phyloP scores from a whole-genome alignment of 805 yeast genomes.

The Metschnikowia lachancei region DNA sequence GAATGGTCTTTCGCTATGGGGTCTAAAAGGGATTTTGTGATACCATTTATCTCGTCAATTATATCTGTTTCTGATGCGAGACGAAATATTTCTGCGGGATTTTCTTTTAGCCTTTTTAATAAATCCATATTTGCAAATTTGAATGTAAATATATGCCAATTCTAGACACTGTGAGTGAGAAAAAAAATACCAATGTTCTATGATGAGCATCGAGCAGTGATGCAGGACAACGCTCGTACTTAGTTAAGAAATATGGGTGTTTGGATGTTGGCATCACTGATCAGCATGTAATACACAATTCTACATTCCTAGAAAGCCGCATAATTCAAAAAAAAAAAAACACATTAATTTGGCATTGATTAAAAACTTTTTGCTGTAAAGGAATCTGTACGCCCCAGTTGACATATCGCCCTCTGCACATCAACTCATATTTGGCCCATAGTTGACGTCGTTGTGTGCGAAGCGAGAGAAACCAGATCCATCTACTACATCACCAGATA shows the following conservation, averaged over 20 bases:
- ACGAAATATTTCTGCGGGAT: constrained; percentile 17
- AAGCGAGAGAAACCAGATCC: too few species aligned
- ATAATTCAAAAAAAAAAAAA: too few species aligned
- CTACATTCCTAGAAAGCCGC: too few species aligned
- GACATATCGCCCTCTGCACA: too few species aligned
- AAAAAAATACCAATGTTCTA: constrained; percentile 1
- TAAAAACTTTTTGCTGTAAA: too few species aligned
- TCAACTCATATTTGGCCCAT: too few species aligned
- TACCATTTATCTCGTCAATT: constrained; percentile 24
- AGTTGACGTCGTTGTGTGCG: too few species aligned
- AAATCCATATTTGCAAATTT: constrained; percentile 13
- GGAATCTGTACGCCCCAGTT: too few species aligned
- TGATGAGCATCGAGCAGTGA: constrained; percentile 20
- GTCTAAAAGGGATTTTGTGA: constrained; percentile 53
- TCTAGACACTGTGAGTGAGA: not conserved
- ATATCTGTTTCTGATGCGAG: constrained; percentile 10
- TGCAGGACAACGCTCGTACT: constrained; percentile 6
- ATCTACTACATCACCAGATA: too few species aligned
- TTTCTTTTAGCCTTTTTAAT: constrained; percentile 13
- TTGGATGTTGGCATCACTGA: too few species aligned
- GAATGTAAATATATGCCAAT: not conserved
- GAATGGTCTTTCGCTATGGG: constrained; percentile 55
- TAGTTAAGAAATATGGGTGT: not conserved
- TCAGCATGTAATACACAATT: too few species aligned
- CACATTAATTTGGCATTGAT: too few species aligned